phyloP scores from a whole-genome alignment of 2,329 filamentous ascomycete species.

The Byssoonygena ceratinophila region DNA sequence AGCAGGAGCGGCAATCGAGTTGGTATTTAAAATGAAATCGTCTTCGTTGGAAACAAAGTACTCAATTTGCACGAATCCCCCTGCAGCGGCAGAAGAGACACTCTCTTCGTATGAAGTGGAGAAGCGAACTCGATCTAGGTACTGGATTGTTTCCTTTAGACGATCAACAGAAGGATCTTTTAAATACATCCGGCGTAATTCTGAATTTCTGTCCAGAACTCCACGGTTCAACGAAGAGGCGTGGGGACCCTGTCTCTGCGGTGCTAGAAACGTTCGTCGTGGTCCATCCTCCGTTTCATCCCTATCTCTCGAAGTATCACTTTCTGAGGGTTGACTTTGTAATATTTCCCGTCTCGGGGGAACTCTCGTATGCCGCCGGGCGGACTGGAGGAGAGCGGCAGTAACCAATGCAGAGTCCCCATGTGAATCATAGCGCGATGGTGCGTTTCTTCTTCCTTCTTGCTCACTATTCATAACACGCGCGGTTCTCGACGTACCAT shows the following conservation, averaged over 20 bases:
- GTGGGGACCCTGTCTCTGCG: background rate
- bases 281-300: background rate
- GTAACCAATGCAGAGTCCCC: constrained; percentile 17
- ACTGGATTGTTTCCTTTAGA: constrained; percentile 51
- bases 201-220: constrained; percentile 24
- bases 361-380: constrained; percentile 32
- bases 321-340: constrained; percentile 33
- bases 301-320: constrained; percentile 18
- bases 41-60: constrained; percentile 43
- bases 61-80: constrained; percentile 44
- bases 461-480: constrained; percentile 18
- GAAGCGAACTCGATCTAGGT: constrained; percentile 49
- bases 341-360: constrained; percentile 29
- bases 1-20: constrained; percentile 41
- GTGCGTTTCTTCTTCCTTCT: constrained; percentile 17
- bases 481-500: constrained; percentile 18
- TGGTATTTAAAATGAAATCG: constrained; percentile 50
- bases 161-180: constrained; percentile 28
- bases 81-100: constrained; percentile 43
- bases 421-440: background rate
- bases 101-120: constrained; percentile 46
- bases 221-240: constrained; percentile 16
- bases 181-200: constrained; percentile 29
- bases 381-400: constrained; percentile 34
- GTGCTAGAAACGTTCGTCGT: background rate